Evolutionary conservation across 177 flowering plant genomes (phyloP), one percentile per base, ranked within the genome.

Genomic region (Vitis hybrid): DNA sequence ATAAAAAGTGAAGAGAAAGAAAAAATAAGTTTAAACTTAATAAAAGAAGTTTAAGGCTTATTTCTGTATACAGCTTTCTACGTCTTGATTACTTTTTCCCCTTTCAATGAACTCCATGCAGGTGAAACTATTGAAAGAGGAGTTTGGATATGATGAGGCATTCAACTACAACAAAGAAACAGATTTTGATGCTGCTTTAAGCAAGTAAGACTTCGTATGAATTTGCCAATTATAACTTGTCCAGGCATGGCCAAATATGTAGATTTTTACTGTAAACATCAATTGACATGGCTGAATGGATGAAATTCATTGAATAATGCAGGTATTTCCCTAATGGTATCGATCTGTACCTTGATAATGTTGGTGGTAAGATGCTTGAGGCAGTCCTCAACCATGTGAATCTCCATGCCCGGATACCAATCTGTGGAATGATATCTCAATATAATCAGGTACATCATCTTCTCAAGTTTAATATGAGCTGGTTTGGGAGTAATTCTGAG

Each of bases 271-370:
- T 24, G 27, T 24, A 24, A 2, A 24, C 27, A 24, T 24, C 27
- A 24, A 24, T 24, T 24, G 0, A 24, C 27, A 24, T 35, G 40
- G 40, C 40, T 35, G 6, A 35, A 35, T 35, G 0, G 0, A 32
- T 1, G 7, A 19, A 14, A 17, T 57, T 4, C 24, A 9, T 18
- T 13, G 54, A 19, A 64, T 49, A 3, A 56, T 58, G 9, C 72
- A 83, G 88, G 77, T 77, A 82, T 32, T 85, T 83, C 30, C 88
- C 87, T 2, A 63, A 72, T 70, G 89, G 89, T 4, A 86, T 86
- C 11, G 89, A 85, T 66, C 54, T 85, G 7, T 85, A 83, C 67
- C 64, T 83, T 12, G 85, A 85, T n/a, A 85, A 85, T 62, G 88
- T 85, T 10, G 86, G 88, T 7, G 84, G 88, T 19, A 71, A 77